phyloP scores from a whole-genome alignment of 495 filamentous ascomycete species.

The Xylaria flabelliformis region DNA sequence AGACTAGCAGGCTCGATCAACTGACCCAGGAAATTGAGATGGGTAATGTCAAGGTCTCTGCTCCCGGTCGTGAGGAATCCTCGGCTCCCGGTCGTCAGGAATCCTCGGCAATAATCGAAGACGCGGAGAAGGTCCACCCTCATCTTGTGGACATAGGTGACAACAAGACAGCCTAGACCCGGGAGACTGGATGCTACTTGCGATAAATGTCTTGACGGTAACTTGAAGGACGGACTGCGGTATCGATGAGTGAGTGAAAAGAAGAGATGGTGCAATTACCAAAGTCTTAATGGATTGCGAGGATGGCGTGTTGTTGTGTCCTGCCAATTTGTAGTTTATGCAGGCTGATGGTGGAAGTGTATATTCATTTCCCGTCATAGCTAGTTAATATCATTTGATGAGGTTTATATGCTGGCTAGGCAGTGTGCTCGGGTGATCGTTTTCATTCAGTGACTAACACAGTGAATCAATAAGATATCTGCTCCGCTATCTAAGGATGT shows the following conservation, averaged over 20 bases:
- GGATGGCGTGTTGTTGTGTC: not conserved
- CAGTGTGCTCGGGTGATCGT: not conserved
- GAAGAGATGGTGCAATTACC: not conserved
- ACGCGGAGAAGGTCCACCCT: not conserved
- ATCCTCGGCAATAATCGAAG: not conserved
- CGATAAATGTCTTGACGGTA: not conserved
- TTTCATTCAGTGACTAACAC: not conserved
- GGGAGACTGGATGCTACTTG: not conserved
- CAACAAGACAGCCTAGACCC: not conserved
- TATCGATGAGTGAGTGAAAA: not conserved
- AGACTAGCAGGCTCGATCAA: slow-evolving; percentile 54
- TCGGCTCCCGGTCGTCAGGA: not conserved
- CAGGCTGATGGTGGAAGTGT: not conserved
- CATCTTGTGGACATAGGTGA: not conserved
- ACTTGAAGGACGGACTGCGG: not conserved
- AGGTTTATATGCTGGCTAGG: not conserved
- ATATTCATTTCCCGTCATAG: not conserved
- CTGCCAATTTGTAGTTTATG: not conserved
- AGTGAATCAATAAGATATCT: not conserved
- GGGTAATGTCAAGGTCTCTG: slow-evolving; percentile 43
- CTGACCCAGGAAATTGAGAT: slow-evolving; percentile 59
- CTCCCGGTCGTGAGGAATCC: not conserved
- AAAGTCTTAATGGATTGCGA: not conserved
- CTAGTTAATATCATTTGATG: no score
- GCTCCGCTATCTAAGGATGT: no score